A percentile compares a stretch with the other conserved stretches of the same genome.
Conservation (phyloP, 352 stramenopile species). For the Phytophthora agathidicida region DNA sequence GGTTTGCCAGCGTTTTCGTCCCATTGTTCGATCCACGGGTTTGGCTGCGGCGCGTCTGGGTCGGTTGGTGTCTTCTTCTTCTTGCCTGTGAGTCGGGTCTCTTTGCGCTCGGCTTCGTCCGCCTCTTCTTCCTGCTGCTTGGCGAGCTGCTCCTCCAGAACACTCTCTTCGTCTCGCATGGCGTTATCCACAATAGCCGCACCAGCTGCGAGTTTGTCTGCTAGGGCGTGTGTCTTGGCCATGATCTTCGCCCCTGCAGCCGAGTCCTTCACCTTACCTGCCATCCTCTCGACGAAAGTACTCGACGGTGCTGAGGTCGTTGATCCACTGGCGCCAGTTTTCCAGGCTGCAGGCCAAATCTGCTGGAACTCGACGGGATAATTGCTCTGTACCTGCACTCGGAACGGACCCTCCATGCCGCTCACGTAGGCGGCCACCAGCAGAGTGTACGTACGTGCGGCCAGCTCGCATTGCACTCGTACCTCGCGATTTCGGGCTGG, state of each 20-base stretch:
- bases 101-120: slow-evolving; percentile 30
- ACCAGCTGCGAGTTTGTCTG: slow-evolving; percentile 66
- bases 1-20: slow-evolving; percentile 75
- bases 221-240: slow-evolving; percentile 79
- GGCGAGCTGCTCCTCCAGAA: slow-evolving; percentile 63
- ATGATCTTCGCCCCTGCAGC: slow-evolving; percentile 53
- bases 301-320: slow-evolving; percentile 36
- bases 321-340: slow-evolving; percentile 43
- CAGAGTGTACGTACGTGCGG: slow-evolving; percentile 87
- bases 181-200: slow-evolving; percentile 71
- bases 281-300: slow-evolving; percentile 67
- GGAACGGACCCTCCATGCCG: slow-evolving; percentile 92
- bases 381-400: slow-evolving; percentile 85
- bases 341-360: slow-evolving; percentile 86
- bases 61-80: slow-evolving; percentile 32
- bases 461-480: slow-evolving; percentile 73
- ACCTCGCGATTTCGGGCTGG: slow-evolving; percentile 78
- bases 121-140: slow-evolving; percentile 50
- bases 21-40: slow-evolving; percentile 80
- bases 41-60: slow-evolving; percentile 23
- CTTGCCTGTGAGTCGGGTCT: slow-evolving; percentile 24
- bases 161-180: slow-evolving; percentile 67
- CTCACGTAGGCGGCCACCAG: slow-evolving; percentile 88
- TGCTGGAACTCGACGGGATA: slow-evolving; percentile 78
- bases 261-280: slow-evolving; percentile 72